Base-by-base conservation (phyloP, 2,329 filamentous ascomycete genomes). In the Phaeomoniella chlamydospora region DNA sequence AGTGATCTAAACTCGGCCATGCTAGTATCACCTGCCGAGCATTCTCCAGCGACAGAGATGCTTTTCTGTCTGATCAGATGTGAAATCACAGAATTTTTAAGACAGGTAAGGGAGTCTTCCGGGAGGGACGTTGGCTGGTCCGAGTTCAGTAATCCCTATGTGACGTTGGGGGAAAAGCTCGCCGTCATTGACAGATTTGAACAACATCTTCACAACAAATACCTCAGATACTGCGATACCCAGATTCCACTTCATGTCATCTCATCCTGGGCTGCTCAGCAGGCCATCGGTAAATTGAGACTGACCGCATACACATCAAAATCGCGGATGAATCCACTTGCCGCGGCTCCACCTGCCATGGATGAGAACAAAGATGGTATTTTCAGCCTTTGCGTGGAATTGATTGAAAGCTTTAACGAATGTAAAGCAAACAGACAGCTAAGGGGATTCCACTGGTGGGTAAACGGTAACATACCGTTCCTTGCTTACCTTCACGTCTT, bases 401-500 rank as follows among this genome's bases (percentile, higher is more conserved):
- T 47, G 2, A 37, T 62, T 6, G 51, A 61, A 31, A 53, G 56
- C 22, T 56, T 62, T 37, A 63, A 57, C 32, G 43, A 64, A 14
- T 50, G 51, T 0, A 56, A 61, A 32, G 55, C 51, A 2, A 62
- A 57, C 19, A 49, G 52, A 18, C 50, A 51, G 14, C 49, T 62
- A 36, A 51, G 55, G 22, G 50, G 54, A n/a, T 67, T 59, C 39
- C 45, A 51, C 17, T 68, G 64, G 63, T 61, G 67, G 43, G 51
- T 60, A 35, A 55, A 64, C 16, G 50, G 56, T 17, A 57, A 66
- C 29, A 71, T 68, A 45, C 58, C 61, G 14, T 71, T 65, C 65
- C 66, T 70, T 36, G 58, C 65, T 6, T 57, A 67, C 31, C 60
- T 70, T 12, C 63, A 66, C 44, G 53, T 71, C 32, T 48, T 71